A percentile compares a stretch with the other conserved stretches of the same genome.
phyloP scores from a whole-genome alignment of 1,284 basidiomycete species.

The Cutaneotrichosporon sp. region DNA sequence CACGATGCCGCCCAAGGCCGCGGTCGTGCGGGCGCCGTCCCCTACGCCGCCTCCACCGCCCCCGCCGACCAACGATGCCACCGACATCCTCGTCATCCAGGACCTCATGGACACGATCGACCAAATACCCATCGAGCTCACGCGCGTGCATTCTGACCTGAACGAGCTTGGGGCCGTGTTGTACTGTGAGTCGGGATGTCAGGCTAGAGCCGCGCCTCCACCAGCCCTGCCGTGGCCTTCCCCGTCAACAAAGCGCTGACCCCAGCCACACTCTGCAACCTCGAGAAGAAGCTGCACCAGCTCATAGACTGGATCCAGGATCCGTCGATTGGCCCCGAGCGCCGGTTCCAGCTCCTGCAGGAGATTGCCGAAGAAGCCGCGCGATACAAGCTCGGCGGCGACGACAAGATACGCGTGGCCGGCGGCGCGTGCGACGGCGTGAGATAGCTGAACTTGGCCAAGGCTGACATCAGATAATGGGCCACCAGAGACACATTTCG shows the following conservation, averaged over 20 bases:
- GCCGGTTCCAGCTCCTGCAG: constrained; percentile 77
- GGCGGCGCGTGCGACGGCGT: constrained; percentile 85
- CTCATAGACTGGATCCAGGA: constrained; percentile 72
- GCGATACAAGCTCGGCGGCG: constrained; percentile 87
- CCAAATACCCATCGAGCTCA: constrained; percentile 87
- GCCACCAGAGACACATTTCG: constrained; percentile 63
- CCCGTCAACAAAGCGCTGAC: constrained; percentile 5
- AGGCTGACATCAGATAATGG: constrained; percentile 55
- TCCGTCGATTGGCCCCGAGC: constrained; percentile 61
- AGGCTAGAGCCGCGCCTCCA: not conserved
- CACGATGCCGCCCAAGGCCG: constrained; percentile 36
- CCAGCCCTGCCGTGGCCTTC: not conserved
- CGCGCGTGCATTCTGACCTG: constrained; percentile 88
- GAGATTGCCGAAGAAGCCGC: constrained; percentile 91
- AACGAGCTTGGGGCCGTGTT: constrained; percentile 97
- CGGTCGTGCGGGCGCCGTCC: constrained; percentile 23
- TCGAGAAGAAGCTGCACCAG: constrained; percentile 68
- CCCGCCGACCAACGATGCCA: constrained; percentile 45
- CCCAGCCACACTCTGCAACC: constrained; percentile 64
- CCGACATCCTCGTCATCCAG: constrained; percentile 53
- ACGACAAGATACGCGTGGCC: constrained; percentile 98
- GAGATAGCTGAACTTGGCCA: too few relatives aligned
- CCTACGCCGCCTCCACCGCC: constrained; percentile 58
- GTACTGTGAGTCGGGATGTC: constrained; percentile 52
- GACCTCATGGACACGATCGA: constrained; percentile 91